phyloP scores from a whole-genome alignment of 257 asterid species.

The Pogostemon cablin region DNA sequence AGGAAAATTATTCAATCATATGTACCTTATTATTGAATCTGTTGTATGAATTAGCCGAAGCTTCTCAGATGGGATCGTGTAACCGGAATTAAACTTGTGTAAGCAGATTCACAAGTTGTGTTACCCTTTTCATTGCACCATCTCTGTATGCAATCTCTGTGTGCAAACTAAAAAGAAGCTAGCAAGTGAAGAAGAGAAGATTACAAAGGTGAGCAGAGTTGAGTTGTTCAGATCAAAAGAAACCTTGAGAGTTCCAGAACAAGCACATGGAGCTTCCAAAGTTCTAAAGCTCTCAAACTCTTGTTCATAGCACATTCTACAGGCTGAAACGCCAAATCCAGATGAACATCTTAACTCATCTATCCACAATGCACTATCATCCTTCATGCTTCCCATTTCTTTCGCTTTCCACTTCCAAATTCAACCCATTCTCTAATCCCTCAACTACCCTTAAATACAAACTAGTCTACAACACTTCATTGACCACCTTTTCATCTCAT shows the following conservation, averaged over 20 bases:
- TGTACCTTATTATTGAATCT: slow-evolving; percentile 52
- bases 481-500: too few relatives aligned
- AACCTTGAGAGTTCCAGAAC: slow-evolving; percentile 89
- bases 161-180: slow-evolving; percentile 57
- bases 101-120: slow-evolving; percentile 79
- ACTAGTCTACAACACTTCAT: too few relatives aligned
- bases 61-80: slow-evolving; percentile 56
- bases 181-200: background rate
- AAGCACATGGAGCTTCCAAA: slow-evolving; percentile 76
- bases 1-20: too few relatives aligned
- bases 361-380: slow-evolving; percentile 45
- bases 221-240: background rate
- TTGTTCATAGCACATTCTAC: slow-evolving; percentile 84
- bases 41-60: slow-evolving; percentile 38
- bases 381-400: slow-evolving; percentile 28
- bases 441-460: too few relatives aligned
- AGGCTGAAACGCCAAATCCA: slow-evolving; percentile 34
- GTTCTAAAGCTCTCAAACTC: slow-evolving; percentile 55
- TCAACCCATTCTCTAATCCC: too few relatives aligned
- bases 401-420: too few relatives aligned
- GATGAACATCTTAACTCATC: slow-evolving; percentile 39
- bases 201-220: background rate
- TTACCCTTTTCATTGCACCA: slow-evolving; percentile 94
- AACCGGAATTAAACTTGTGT: slow-evolving; percentile 69
- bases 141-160: slow-evolving; percentile 85